phyloP scores from a whole-genome alignment of 176 grass and related monocot species.

The Triticum dicoccoides region DNA sequence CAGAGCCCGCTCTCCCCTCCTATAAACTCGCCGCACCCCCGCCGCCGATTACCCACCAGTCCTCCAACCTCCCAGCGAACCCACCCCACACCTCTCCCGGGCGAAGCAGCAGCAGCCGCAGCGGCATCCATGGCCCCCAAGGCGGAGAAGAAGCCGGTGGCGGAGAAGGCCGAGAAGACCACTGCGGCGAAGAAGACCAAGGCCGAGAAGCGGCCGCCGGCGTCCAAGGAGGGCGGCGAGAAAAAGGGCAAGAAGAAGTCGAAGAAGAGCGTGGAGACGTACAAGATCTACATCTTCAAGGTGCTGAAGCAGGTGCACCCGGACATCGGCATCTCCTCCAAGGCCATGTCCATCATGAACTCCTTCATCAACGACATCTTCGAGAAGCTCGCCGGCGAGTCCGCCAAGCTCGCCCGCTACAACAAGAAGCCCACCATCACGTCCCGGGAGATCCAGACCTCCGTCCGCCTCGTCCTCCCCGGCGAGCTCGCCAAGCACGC shows the following conservation, averaged over 20 bases:
- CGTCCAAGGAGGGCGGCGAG: background rate
- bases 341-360: slow-evolving; percentile 98
- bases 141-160: background rate
- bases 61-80: too few relatives aligned
- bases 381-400: slow-evolving; percentile 67
- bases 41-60: too few relatives aligned
- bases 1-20: too few relatives aligned
- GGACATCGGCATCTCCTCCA: slow-evolving; percentile 88
- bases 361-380: slow-evolving; percentile 93
- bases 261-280: slow-evolving; percentile 69
- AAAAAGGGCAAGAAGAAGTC: slow-evolving; percentile 44
- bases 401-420: slow-evolving; percentile 36
- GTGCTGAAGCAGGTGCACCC: slow-evolving; percentile 93
- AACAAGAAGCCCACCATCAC: slow-evolving; percentile 76
- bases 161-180: background rate
- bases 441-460: slow-evolving; percentile 60
- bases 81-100: too few relatives aligned
- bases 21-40: too few relatives aligned
- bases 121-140: background rate
- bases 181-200: background rate
- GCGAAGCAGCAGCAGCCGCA: too few relatives aligned
- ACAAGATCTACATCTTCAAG: slow-evolving; percentile 99
- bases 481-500: slow-evolving; percentile 58
- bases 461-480: slow-evolving; percentile 65
- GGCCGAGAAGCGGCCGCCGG: background rate